phyloP scores from a whole-genome alignment of 805 yeast species.

The Teunomyces tritomae region DNA sequence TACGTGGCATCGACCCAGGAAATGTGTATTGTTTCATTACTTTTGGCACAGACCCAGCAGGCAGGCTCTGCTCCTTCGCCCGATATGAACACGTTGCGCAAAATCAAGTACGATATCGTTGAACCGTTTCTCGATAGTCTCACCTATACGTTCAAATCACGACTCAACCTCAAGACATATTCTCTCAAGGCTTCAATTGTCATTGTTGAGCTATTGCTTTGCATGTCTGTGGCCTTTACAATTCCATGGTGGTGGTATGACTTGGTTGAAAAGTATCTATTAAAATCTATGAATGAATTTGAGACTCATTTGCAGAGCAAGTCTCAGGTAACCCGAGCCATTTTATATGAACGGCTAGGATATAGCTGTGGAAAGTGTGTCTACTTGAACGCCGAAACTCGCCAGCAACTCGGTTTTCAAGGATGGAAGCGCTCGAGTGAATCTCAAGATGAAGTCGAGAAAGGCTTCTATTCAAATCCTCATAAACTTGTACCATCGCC shows the following conservation, averaged over 20 bases:
- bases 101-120: conserved; percentile 51
- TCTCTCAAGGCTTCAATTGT: conserved; percentile 67
- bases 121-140: conserved; percentile 69
- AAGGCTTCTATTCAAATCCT: conserved; percentile 32
- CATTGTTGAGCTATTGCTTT: conserved; percentile 66
- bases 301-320: conserved; percentile 39
- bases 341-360: conserved; percentile 42
- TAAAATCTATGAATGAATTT: conserved; percentile 47
- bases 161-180: conserved; percentile 66
- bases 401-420: neutral
- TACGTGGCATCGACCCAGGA: conserved; percentile 85
- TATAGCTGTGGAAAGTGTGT: conserved; percentile 48
- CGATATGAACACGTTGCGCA: conserved; percentile 41
- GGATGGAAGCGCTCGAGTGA: conserved; percentile 1
- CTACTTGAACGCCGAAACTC: conserved; percentile 9
- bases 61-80: conserved; percentile 30
- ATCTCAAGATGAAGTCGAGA: conserved; percentile 1
- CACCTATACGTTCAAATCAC: conserved; percentile 68
- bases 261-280: conserved; percentile 40
- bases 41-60: conserved; percentile 55
- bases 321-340: conserved; percentile 45
- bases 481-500: conserved; percentile 33
- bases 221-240: conserved; percentile 41
- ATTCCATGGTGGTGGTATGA: conserved; percentile 47
- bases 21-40: conserved; percentile 72